Evolutionary conservation across 1,284 basidiomycete genomes (phyloP).

Genomic region (Tilletia horrida): DNA sequence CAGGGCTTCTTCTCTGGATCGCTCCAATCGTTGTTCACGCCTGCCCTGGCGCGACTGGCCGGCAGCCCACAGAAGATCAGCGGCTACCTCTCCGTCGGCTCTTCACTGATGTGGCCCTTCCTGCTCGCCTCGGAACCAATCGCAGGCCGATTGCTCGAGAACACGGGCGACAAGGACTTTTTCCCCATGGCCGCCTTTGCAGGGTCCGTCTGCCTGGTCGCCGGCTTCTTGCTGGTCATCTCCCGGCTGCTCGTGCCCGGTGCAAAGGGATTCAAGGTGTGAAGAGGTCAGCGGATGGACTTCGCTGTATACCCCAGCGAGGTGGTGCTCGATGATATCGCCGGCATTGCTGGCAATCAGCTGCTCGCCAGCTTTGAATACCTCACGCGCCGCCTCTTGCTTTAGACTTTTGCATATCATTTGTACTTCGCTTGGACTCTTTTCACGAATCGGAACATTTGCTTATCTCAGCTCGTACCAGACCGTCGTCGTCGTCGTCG

Average conservation of each 20-base stretch:
- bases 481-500: too few relatives aligned
- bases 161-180: constrained; percentile 7
- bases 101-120: constrained; percentile 4
- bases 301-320: too few relatives aligned
- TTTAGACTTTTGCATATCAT: too few relatives aligned
- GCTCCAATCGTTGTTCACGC: constrained; percentile 17
- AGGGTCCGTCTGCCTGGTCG: neutral
- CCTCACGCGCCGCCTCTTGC: too few relatives aligned
- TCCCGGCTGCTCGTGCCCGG: constrained; percentile 2
- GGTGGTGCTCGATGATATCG: too few relatives aligned
- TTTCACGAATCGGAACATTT: too few relatives aligned
- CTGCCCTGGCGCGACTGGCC: constrained; percentile 1
- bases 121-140: constrained; percentile 13
- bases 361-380: too few relatives aligned
- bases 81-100: constrained; percentile 14
- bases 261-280: constrained; percentile 5
- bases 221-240: neutral
- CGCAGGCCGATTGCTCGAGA: constrained; percentile 14
- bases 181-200: neutral
- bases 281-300: too few relatives aligned
- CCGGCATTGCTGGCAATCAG: too few relatives aligned
- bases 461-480: too few relatives aligned
- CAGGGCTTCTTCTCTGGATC: constrained; percentile 18
- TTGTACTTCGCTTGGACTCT: too few relatives aligned
- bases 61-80: constrained; percentile 7